Base-by-base conservation (phyloP, 768 basidiomycete species). In the Suillus subalutaceus region DNA sequence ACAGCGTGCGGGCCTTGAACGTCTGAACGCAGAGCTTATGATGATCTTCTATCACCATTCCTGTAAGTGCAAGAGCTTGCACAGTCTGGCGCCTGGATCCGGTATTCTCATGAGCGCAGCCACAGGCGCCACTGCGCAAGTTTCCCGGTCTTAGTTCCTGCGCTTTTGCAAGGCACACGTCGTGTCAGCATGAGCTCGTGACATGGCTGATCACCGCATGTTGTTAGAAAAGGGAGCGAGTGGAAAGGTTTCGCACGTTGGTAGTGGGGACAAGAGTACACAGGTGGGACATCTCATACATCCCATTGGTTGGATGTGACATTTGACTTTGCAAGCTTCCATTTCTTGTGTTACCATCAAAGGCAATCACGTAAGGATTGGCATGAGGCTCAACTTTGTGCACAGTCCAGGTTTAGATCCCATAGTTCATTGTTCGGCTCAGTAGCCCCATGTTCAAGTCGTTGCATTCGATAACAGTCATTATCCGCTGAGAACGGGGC, bases 331-430 rank as follows among this genome's bases (percentile, higher is more conserved):
- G 26, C 41, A 32, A 26, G 26, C 40, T 59, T 59, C 40, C 58
- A 59, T 59, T 59, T 26, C 23, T 12, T 43, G 10, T 1, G 18
- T 16, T 59, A 30, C 40, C 59, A 30, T 59, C 13, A 10, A 41
- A 16, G 40, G 58, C 0, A 18, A 30, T 60, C 40, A 60, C 59
- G 59, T 60, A 60, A 60, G 59, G 59, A 43, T 60, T 59, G 58
- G 26, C 59, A 20, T 43, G 26, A 12, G 18, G 40, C n/a, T 59
- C 40, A 41, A 32, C 40, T 56, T 56, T 56, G 55, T 60, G 43
- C 41, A 60, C 57, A 18, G 38, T 7, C 40, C 16, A 26, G 23
- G 30, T 18, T 26, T 60, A 43, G 40, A 43, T 20, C 59, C 41
- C 26, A 43, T 60, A 2, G 40, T 20, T 23, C 38, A 13, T 30